These are phyloP conservation scores for Phytophthora syringae DNA, from an alignment of 352 stramenopile species.

Conservation along the genomic window DNA sequence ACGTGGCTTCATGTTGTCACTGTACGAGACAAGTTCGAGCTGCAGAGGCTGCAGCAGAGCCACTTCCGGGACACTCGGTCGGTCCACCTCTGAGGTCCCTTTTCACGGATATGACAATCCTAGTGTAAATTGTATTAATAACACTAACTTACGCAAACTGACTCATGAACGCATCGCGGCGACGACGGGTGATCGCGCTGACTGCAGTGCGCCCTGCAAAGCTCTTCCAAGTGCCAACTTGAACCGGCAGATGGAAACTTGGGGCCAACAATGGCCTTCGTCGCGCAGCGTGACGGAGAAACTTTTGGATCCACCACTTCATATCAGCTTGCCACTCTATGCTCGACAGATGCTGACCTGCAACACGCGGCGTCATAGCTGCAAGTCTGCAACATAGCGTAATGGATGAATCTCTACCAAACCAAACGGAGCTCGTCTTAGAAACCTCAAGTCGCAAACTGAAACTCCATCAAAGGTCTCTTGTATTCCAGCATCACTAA, in stretches of 20 bases:
- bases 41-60: too few relatives aligned
- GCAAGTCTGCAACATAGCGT: not conserved
- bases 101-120: too few relatives aligned
- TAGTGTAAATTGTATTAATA: too few relatives aligned
- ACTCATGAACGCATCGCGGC: conserved; percentile 7
- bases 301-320: conserved; percentile 13
- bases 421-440: not conserved
- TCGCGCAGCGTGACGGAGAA: conserved; percentile 3
- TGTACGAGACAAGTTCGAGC: not conserved
- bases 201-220: conserved; percentile 13
- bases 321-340: conserved; percentile 34
- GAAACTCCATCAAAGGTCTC: too few relatives aligned
- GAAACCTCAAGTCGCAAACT: not conserved
- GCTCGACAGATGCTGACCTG: conserved; percentile 23
- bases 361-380: not conserved
- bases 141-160: too few relatives aligned
- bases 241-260: conserved; percentile 2
- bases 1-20: conserved; percentile 19
- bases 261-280: not conserved
- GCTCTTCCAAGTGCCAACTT: conserved; percentile 6
- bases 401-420: not conserved
- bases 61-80: not conserved
- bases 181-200: not conserved
- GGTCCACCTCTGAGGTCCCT: too few relatives aligned
- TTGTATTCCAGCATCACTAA: too few relatives aligned